Percentiles rank a stretch among this genome's conserved stretches.
These are phyloP conservation scores for Capsicum rhomboideum DNA, from an alignment of 257 asterid species.

Conservation along the genomic window DNA sequence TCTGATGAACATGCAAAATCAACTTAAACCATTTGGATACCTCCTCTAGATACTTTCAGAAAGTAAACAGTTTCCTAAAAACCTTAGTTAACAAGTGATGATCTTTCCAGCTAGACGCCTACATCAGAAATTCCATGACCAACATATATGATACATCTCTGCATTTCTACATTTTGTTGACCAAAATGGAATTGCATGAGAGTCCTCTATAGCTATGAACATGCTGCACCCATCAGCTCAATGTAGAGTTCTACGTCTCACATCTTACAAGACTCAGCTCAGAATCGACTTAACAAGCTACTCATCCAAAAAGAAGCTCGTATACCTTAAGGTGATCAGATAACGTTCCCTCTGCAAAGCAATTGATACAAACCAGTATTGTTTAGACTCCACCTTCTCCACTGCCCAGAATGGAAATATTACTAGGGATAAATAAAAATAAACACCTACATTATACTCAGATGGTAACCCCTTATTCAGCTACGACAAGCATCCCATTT, in stretches of 20 bases:
- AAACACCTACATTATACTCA: background rate
- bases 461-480: background rate
- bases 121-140: background rate
- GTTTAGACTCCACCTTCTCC: background rate
- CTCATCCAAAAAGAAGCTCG: background rate
- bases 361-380: background rate
- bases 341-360: background rate
- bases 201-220: background rate
- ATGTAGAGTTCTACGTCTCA: background rate
- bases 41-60: background rate
- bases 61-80: background rate
- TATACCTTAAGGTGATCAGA: background rate
- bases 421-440: background rate
- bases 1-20: background rate
- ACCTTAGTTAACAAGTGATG: background rate
- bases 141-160: background rate
- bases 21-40: background rate
- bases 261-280: background rate
- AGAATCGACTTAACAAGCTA: background rate
- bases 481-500: background rate
- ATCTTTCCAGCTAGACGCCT: background rate
- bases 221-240: background rate
- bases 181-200: background rate
- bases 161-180: background rate
- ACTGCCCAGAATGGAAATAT: background rate